Evolutionary conservation across 257 asterid species (phyloP).

Genomic region (Penstemon newberryi): DNA sequence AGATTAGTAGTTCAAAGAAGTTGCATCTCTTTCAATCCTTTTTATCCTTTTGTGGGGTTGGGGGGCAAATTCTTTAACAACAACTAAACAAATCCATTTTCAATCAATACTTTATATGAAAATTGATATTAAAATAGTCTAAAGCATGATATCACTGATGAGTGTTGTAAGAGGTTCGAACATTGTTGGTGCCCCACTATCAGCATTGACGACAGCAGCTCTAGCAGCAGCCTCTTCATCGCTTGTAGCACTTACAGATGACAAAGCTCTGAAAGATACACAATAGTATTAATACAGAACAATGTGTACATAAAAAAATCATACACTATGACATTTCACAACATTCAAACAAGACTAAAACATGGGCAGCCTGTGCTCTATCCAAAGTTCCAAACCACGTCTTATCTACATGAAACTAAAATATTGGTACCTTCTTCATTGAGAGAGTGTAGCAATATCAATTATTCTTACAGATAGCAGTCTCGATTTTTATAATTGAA

Average conservation of each 20-base stretch:
- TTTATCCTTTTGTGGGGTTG: background rate
- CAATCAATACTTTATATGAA: background rate
- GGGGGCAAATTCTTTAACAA: background rate
- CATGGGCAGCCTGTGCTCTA: too few species aligned
- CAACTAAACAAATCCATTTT: background rate
- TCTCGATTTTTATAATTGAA: too few species aligned
- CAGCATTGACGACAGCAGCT: slow-evolving; percentile 61
- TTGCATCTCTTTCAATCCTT: background rate
- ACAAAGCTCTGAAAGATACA: slow-evolving; percentile 44
- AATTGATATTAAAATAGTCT: background rate
- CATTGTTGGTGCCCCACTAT: slow-evolving; percentile 80
- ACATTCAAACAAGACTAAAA: background rate
- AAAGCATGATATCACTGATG: too few species aligned
- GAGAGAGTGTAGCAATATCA: slow-evolving; percentile 7
- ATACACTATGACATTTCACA: background rate
- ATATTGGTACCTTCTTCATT: background rate
- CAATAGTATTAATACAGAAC: background rate
- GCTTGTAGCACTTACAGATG: slow-evolving; percentile 52
- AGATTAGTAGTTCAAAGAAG: background rate
- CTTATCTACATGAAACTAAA: too few species aligned
- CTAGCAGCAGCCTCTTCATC: slow-evolving; percentile 83
- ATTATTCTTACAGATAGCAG: background rate
- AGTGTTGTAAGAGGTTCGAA: slow-evolving; percentile 27
- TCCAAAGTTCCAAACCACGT: too few species aligned
- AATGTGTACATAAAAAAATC: background rate